Base-by-base conservation (phyloP, 1,284 basidiomycete genomes). In the Irpex sp. region DNA sequence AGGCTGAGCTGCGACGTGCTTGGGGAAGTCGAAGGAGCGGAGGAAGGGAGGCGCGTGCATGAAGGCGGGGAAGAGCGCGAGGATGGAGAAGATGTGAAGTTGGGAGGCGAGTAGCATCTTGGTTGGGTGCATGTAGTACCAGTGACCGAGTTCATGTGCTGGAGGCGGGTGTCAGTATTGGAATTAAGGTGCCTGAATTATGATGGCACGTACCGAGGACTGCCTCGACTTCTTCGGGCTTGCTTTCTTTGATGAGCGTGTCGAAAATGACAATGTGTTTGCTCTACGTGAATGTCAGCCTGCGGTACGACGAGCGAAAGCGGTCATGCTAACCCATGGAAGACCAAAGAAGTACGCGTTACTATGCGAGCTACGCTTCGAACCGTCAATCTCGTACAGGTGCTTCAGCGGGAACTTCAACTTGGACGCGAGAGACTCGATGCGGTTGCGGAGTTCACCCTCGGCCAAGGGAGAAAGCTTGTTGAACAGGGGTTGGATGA, bases 201-300 rank as follows among this genome's bases (percentile, higher is more conserved):
- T 37, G 13, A 39, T 5, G 6, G 21, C n/a, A 64, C 74, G 31
- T 65, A 81, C 80, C 81, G 59, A 89, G 81, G 26, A 97, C 93
- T 19, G 95, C 95, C 70, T 96, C 94, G 21, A 97, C 93, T 75
- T 96, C 93, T 35, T 92, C 91, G 0, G 95, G 84, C 62, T 88
- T 87, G 73, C 88, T 92, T 73, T 98, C 88, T 70, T 96, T 90
- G 74, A 98, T 93, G 65, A 99, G 84, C 0, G 97, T 98, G 73
- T 98, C 97, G 74, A 94, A 99, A 69, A 99, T 92, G 73, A 98
- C 96, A 69, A 99, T 96, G 75, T 96, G 94, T 72, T 97, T 97
- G 74, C 88, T 90, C 77, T 84, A 46, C n/a, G 9, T 50, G 51
- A 8, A 4, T 26, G 58, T 56, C 1, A 37, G 39, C 5, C 37